Base-by-base conservation (phyloP, 306 rosid species). In the Acacia confusa region DNA sequence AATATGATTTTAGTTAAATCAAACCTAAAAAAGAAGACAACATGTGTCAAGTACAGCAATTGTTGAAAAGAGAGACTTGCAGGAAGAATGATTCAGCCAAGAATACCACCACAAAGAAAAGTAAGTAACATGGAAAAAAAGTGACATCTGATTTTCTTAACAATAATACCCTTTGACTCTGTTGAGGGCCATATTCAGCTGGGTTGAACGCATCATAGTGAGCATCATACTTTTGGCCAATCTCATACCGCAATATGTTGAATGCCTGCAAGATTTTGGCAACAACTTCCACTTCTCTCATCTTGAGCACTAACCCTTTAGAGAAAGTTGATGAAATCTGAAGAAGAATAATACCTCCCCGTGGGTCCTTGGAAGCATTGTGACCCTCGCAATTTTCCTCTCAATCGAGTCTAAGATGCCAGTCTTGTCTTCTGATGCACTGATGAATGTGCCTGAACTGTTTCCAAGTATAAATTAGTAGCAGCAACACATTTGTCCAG, bases 181-280 rank as follows among this genome's bases (percentile, higher is more conserved):
- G 61, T 75, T 88, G 81, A 44, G 80, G 74, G 6, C 91, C 92
- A 78, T 88, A 91, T 67, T 88, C 92, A 20, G 67, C 45, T 2
- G 90, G 87, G 70, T 85, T 63, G 84, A 88, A 91, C 4, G 91
- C 89, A 57, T 91, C 91, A 78, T 91, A 88, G 75, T 91, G 92
- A 66, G 92, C 87, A 81, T 87, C 88, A 76, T 91, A 91, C 65
- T 88, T 91, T 84, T 91, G 94, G 73, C 91, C 91, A 75, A 87
- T 53, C 80, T 87, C 82, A 84, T 91, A 91, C 52, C 88, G 86
- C 84, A 91, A 73, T 53, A 91, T 50, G 67, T 91, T 91, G 90
- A 91, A 91, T 60, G 90, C 84, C 92, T 90, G 87, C 87, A 85
- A 83, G 50, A 77, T 45, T 45, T 30, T 67, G 67, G 58, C 45